A percentile compares a stretch with the other conserved stretches of the same genome.
phyloP scores from a whole-genome alignment of 1,139 yeast genomes.

The Zygosaccharomyces sapae region DNA sequence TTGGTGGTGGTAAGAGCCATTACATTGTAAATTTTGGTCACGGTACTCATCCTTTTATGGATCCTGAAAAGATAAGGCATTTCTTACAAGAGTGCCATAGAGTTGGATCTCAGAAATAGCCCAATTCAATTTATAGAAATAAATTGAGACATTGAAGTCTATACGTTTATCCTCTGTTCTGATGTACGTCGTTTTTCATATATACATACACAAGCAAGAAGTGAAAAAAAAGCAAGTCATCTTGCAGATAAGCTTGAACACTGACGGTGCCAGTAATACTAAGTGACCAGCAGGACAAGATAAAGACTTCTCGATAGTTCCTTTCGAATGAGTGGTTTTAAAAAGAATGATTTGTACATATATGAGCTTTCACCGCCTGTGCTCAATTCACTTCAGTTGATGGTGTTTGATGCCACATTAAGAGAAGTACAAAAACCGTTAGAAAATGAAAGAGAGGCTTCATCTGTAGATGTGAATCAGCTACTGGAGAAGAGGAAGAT shows the following conservation, averaged over 20 bases:
- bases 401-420: conserved; percentile 56
- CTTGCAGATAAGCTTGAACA: too few species aligned
- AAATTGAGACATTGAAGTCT: background rate
- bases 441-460: background rate
- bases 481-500: conserved; percentile 3
- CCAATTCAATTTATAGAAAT: background rate
- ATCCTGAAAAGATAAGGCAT: conserved; percentile 79
- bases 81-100: conserved; percentile 87
- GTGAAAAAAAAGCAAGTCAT: too few species aligned
- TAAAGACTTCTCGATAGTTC: background rate
- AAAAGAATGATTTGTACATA: conserved; percentile 47
- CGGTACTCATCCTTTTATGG: conserved; percentile 97
- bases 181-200: too few species aligned
- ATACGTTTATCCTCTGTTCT: too few species aligned
- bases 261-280: too few species aligned
- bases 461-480: background rate
- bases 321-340: conserved; percentile 1
- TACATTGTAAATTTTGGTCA: conserved; percentile 95
- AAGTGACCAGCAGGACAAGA: too few species aligned
- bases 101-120: conserved; percentile 44
- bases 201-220: too few species aligned
- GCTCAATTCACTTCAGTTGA: conserved; percentile 47
- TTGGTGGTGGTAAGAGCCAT: conserved; percentile 86
- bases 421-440: conserved; percentile 28
- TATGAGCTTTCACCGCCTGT: conserved; percentile 47